Percentiles rank a stretch among this genome's conserved stretches.
Conservation (phyloP, 1,284 basidiomycete species). For the Heliocybe sulcata region DNA sequence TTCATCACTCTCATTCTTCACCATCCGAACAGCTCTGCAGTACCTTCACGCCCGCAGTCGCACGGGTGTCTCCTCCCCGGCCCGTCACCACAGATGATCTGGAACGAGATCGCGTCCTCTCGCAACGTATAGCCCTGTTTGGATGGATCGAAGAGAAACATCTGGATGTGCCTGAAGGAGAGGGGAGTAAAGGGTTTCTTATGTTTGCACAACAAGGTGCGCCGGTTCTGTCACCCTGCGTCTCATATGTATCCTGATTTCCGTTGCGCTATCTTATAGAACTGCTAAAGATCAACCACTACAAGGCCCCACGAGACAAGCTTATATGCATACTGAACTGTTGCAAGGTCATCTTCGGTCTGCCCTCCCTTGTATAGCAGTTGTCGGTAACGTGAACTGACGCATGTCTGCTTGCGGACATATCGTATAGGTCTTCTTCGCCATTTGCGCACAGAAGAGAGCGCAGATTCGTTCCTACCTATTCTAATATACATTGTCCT, state of each 20-base stretch:
- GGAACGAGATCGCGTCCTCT: conserved; percentile 86
- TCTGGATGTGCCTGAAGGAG: conserved; percentile 73
- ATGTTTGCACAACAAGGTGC: conserved; percentile 90
- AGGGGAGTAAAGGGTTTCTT: conserved; percentile 77
- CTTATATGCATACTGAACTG: conserved; percentile 96
- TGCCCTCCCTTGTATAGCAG: conserved; percentile 18
- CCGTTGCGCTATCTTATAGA: conserved; percentile 37
- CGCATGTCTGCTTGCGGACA: conserved; percentile 7
- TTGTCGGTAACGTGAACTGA: conserved; percentile 9
- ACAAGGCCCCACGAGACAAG: conserved; percentile 97
- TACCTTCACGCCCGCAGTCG: conserved; percentile 84
- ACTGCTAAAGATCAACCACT: conserved; percentile 94
- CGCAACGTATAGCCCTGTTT: conserved; percentile 89
- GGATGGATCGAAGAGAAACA: conserved; percentile 87
- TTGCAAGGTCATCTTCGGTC: conserved; percentile 99
- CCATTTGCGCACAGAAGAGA: conserved; percentile 74
- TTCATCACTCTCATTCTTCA: conserved; percentile 3
- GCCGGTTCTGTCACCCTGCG: conserved; percentile 1
- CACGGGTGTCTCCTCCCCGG: conserved; percentile 53
- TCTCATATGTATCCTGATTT: background rate
- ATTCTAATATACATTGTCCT: conserved; percentile 94
- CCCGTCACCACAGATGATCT: conserved; percentile 93
- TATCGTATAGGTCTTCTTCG: conserved; percentile 70
- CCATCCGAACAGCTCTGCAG: conserved; percentile 30
- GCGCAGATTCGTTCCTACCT: conserved; percentile 91